Base-by-base conservation (phyloP, 192 early-diverging fungal species). In the Phycomyces nitens region DNA sequence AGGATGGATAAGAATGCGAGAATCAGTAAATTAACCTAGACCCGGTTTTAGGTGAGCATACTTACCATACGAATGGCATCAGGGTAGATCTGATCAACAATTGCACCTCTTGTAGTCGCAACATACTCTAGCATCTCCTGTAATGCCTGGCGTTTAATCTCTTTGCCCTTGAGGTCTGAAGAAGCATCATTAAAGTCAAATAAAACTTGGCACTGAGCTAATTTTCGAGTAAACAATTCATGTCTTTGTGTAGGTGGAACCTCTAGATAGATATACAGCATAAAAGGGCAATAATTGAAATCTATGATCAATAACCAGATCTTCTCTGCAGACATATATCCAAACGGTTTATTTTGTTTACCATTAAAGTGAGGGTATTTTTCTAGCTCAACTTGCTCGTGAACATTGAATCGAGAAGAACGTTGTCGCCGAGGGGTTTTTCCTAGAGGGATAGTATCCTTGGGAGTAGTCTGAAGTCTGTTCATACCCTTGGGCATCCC, bases 121-220 rank as follows among this genome's bases (percentile, higher is more conserved):
- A 99, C 93, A 65, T 97, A 98, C 26, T 98, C 94, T 39, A 97
- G 82, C 21, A 99, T 83, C 67, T 99, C 97, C 21, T 83, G 84
- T 67, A 99, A 76, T 12, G 94, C 86, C 62, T 89, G 87, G 57
- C 92, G 87, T 72, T 99, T 99, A 64, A 98, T 93, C 65, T 99
- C 96, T 64, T 99, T 99, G 65, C 92, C 94, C 58, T 89, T 92
- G 5, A 97, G 68, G 69, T 96, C 92, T 27, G 88, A 84, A 53
- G 90, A 82, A 10, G 88, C 80, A 76, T 96, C 95, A 68, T 88
- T 95, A 65, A 99, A 99, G 70, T 99, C 97, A 66, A 98, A 99
- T 15, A 97, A 80, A 11, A 93, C 87, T 42, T 83, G 82, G 74
- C 97, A 99, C 76, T 98, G 97, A 29, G 78, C 73, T 27, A 99